Percentiles rank a stretch among this genome's conserved stretches.
Evolutionary conservation across 805 yeast species (phyloP).

Genomic region (Candida ulmi): DNA sequence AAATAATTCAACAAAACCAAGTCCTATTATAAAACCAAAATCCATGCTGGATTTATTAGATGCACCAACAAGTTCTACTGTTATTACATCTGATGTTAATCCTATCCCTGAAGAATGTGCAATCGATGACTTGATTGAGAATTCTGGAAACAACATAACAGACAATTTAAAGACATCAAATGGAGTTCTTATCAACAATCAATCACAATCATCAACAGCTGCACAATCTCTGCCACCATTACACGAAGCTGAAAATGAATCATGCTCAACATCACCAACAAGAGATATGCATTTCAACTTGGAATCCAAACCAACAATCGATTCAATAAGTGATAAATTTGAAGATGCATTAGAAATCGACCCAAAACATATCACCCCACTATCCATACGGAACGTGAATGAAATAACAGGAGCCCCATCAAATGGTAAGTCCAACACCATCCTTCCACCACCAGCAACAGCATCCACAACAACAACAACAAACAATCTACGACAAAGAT

Average conservation of each 20-base stretch:
- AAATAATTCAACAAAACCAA: conserved; percentile 3
- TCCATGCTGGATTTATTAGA: conserved; percentile 21
- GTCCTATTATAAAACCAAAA: conserved; percentile 12
- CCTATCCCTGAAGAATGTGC: background rate
- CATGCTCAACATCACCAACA: conserved; percentile 1
- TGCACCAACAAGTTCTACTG: background rate
- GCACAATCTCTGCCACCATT: conserved; percentile 9
- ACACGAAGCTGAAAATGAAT: conserved; percentile 10
- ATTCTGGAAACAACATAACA: too few relatives aligned
- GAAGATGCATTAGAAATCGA: background rate
- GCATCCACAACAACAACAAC: background rate
- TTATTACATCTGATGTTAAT: background rate
- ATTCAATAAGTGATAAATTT: background rate
- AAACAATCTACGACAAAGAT: background rate
- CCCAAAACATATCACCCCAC: background rate
- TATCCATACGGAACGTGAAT: too few relatives aligned
- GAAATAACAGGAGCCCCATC: too few relatives aligned
- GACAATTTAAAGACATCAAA: too few relatives aligned
- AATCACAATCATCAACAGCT: background rate
- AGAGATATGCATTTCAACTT: background rate
- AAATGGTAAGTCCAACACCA: too few relatives aligned
- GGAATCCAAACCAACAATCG: too few relatives aligned
- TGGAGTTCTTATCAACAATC: background rate
- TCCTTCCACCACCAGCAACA: background rate
- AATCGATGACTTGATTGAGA: background rate